A percentile compares a stretch with the other conserved stretches of the same genome.
These are phyloP conservation scores for Blastosporella zonata DNA, from an alignment of 1,284 basidiomycete species.

Conservation along the genomic window DNA sequence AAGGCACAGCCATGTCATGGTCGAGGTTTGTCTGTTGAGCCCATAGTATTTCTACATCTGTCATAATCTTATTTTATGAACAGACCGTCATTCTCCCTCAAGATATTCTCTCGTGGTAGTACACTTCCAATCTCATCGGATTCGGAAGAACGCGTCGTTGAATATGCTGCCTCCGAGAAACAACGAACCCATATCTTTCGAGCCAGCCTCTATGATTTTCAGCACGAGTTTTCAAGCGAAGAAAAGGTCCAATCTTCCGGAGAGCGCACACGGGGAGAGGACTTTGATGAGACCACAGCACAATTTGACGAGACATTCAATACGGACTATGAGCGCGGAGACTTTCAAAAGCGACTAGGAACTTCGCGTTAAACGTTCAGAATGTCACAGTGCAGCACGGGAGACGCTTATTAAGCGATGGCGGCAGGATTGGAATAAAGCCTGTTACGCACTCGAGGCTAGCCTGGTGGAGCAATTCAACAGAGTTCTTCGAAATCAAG, in stretches of 20 bases:
- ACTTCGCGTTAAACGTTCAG: not conserved
- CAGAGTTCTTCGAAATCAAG: not conserved
- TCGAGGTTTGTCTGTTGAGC: not conserved
- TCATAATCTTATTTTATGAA: not conserved
- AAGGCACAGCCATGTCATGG: not conserved
- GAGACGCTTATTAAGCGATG: not conserved
- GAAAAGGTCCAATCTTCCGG: constrained; percentile 1
- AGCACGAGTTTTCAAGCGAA: constrained; percentile 1
- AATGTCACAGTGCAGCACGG: not conserved
- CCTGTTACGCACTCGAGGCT: not conserved
- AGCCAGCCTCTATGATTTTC: not conserved
- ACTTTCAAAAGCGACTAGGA: not conserved
- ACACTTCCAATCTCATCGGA: not conserved
- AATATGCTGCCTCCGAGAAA: not conserved
- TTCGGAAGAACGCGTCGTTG: not conserved
- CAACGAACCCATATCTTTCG: not conserved
- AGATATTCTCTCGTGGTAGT: not conserved
- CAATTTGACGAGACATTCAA: not conserved
- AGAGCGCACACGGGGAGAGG: constrained; percentile 1
- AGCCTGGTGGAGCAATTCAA: not conserved
- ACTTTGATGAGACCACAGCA: constrained; percentile 1
- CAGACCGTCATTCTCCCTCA: not conserved
- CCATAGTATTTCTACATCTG: not conserved
- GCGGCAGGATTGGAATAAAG: not conserved
- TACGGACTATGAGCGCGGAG: not conserved